These are phyloP conservation scores for Lasiosphaeria miniovina DNA, from an alignment of 495 filamentous ascomycete species.

Conservation along the genomic window DNA sequence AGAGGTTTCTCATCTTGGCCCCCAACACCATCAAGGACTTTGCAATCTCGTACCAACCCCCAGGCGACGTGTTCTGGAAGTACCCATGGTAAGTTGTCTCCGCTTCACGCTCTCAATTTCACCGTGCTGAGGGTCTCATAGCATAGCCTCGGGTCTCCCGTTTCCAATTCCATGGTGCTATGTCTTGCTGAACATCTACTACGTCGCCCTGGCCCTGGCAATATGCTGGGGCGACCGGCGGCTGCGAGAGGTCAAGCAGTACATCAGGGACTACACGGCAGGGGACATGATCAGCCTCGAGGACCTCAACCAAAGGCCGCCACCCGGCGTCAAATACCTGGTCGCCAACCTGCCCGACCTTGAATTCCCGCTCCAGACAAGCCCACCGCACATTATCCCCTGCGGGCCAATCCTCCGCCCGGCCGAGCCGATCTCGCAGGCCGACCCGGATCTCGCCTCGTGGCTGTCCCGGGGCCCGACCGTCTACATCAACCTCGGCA, in stretches of 20 bases:
- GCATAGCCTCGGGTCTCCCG: constrained; percentile 15
- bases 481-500: constrained; percentile 42
- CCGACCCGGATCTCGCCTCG: constrained; percentile 29
- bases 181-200: constrained; percentile 21
- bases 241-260: constrained; percentile 12
- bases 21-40: constrained; percentile 45
- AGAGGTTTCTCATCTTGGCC: constrained; percentile 36
- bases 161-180: constrained; percentile 16
- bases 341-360: constrained; percentile 29
- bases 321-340: constrained; percentile 19
- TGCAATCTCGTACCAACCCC: constrained; percentile 33
- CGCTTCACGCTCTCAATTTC: constrained; percentile 7
- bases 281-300: constrained; percentile 18
- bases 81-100: constrained; percentile 40
- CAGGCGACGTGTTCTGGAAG: constrained; percentile 36
- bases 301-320: constrained; percentile 17
- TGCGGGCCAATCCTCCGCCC: constrained; percentile 52
- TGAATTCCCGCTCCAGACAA: constrained; percentile 31
- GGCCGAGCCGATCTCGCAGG: constrained; percentile 27
- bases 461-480: constrained; percentile 38
- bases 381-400: constrained; percentile 42
- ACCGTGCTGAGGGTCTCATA: background rate
- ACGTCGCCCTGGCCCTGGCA: constrained; percentile 22
- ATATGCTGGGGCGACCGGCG: constrained; percentile 14
- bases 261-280: constrained; percentile 7